Base-by-base conservation (phyloP, 202 grass and related monocot species). In the Alloteropsis angusta region DNA sequence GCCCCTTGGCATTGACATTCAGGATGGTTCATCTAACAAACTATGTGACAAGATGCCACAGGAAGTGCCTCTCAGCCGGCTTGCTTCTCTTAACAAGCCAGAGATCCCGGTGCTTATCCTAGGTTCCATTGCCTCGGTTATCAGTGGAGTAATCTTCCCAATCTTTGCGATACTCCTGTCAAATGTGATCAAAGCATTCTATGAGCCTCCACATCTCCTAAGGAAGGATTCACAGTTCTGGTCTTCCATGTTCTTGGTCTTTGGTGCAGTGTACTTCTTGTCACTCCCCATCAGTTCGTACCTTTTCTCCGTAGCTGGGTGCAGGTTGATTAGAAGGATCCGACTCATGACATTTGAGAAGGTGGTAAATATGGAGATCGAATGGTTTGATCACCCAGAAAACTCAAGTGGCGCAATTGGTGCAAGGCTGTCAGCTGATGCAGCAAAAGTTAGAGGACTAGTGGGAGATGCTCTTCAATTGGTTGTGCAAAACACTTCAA, bases 311-410 rank as follows among this genome's bases (percentile, higher is more conserved):
- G 18, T 97, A 60, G 93, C 93, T 22, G 93, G 93, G 30, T 93
- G 85, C 35, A 93, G 85, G 57, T 75, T 97, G 58, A 90, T 97
- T 57, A 90, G 63, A 79, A 93, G 93, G 84, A 97, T 97, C 57
- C 86, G 93, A 56, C 63, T 93, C 71, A 93, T 93, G 93, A 93
- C 93, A 85, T 97, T 97, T 87, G 85, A 93, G 70, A 93, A 97
- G 83, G 83, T 90, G 46, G 90, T 97, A 38, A 89, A 91, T 46
- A 97, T 90, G 93, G 93, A 97, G 70, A 81, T 97, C 5, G 88
- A 84, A 80, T 97, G 93, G 93, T 97, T 97, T 83, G 93, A 97
- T 66, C 80, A 87, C 60, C 78, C 93, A 25, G 87, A 92, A 63
- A 90, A 97, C 55, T 90, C 93, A 15, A 97, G 93, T 81, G 93